Percentiles rank a stretch among this genome's conserved stretches.
Evolutionary conservation across 208 protist species (phyloP).

Genomic region (Paratrypanosoma confusum): DNA sequence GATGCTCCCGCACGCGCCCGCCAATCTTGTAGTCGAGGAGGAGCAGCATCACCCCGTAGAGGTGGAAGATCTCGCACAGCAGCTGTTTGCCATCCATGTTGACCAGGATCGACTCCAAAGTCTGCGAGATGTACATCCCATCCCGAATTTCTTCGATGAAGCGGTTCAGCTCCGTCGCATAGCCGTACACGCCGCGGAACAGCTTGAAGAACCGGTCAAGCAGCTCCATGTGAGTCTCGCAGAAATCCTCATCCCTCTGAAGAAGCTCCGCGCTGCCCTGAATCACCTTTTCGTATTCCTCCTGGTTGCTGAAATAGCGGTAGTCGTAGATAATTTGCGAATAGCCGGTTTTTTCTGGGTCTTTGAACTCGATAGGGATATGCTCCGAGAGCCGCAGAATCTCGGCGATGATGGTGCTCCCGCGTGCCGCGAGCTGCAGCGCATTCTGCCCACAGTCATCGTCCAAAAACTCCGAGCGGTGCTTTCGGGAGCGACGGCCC

Average conservation of each 20-base stretch:
- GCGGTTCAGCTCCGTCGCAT: slow-evolving; percentile 86
- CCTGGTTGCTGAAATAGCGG: slow-evolving; percentile 74
- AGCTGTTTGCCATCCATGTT: slow-evolving; percentile 95
- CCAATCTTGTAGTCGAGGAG: slow-evolving; percentile 91
- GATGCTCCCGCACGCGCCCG: slow-evolving; percentile 89
- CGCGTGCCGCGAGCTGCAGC: slow-evolving; percentile 79
- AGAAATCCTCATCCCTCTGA: slow-evolving; percentile 66
- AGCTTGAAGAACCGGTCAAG: slow-evolving; percentile 93
- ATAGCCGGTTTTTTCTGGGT: slow-evolving; percentile 51
- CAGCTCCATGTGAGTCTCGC: slow-evolving; percentile 90
- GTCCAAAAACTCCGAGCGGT: slow-evolving; percentile 61
- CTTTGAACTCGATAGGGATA: slow-evolving; percentile 83
- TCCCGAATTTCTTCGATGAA: slow-evolving; percentile 89
- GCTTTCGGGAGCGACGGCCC: slow-evolving; percentile 7
- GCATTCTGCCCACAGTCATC: slow-evolving; percentile 89
- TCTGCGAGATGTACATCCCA: slow-evolving; percentile 83
- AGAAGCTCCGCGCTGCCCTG: slow-evolving; percentile 36
- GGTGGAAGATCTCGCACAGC: slow-evolving; percentile 82
- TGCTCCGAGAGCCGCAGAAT: slow-evolving; percentile 83
- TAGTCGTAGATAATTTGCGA: slow-evolving; percentile 90
- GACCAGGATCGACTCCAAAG: slow-evolving; percentile 85
- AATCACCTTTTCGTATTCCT: slow-evolving; percentile 75
- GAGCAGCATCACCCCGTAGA: slow-evolving; percentile 96
- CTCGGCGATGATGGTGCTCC: slow-evolving; percentile 91
- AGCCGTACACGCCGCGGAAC: slow-evolving; percentile 95